These are phyloP conservation scores for Mycena maculata DNA, from an alignment of 768 basidiomycete species.

Conservation along the genomic window DNA sequence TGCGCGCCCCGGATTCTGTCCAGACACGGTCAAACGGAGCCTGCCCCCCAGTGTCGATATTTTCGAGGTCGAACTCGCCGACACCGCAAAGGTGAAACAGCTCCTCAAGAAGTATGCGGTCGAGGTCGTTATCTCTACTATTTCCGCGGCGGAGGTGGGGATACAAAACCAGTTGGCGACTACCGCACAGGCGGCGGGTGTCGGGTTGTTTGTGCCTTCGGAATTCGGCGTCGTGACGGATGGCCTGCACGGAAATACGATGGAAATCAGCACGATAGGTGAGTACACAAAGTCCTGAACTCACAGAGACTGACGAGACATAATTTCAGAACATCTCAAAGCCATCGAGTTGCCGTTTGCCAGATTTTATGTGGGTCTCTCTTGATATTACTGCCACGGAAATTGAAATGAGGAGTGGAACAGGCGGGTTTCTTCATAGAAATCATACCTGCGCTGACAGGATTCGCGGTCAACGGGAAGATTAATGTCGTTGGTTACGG, in stretches of 20 bases:
- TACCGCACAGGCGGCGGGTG: constrained; percentile 46
- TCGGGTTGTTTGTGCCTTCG: constrained; percentile 49
- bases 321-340: constrained; percentile 44
- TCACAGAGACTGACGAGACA: background rate
- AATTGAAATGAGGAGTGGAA: background rate
- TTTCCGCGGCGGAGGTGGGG: constrained; percentile 44
- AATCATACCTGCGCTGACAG: constrained; percentile 46
- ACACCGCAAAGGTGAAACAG: constrained; percentile 36
- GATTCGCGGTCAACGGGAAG: constrained; percentile 44
- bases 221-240: constrained; percentile 51
- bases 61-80: constrained; percentile 41
- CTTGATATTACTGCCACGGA: background rate
- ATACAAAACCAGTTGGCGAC: constrained; percentile 44
- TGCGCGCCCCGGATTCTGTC: constrained; percentile 21
- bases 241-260: constrained; percentile 40
- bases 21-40: background rate
- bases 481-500: constrained; percentile 47
- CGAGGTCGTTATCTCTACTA: constrained; percentile 48
- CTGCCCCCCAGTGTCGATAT: constrained; percentile 37
- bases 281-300: constrained; percentile 23
- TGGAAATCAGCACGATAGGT: constrained; percentile 37
- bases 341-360: constrained; percentile 44
- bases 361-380: constrained; percentile 46
- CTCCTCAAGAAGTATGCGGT: constrained; percentile 42
- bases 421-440: constrained; percentile 51